These are phyloP conservation scores for Gynandropsis gynandra DNA, from an alignment of 345 rosid genomes.

Conservation along the genomic window DNA sequence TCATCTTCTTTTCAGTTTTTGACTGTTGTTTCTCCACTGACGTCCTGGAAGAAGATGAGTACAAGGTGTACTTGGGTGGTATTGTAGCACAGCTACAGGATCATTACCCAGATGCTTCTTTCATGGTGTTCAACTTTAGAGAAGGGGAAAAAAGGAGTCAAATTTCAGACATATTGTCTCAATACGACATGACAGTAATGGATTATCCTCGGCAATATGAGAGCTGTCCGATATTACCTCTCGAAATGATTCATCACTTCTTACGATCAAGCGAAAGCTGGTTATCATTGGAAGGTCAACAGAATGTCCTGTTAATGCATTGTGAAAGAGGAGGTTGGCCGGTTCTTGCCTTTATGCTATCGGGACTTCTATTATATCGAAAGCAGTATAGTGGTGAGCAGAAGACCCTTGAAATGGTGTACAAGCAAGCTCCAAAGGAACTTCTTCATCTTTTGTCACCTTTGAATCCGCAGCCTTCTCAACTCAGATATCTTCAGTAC, in stretches of 20 bases:
- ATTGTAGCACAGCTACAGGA: constrained; percentile 94
- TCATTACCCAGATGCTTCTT: constrained; percentile 87
- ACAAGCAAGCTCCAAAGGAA: constrained; percentile 95
- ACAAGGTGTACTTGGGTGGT: constrained; percentile 84
- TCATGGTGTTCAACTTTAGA: constrained; percentile 95
- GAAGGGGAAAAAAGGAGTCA: constrained; percentile 93
- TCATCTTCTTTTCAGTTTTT: constrained; percentile 55
- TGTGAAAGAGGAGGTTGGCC: constrained; percentile 99
- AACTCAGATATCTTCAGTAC: constrained; percentile 92
- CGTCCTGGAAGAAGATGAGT: constrained; percentile 88
- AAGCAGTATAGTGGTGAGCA: constrained; percentile 88
- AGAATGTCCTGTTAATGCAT: constrained; percentile 89
- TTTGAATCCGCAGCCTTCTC: constrained; percentile 89
- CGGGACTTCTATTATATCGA: constrained; percentile 76
- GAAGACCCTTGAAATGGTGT: constrained; percentile 97
- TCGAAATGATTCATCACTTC: constrained; percentile 94
- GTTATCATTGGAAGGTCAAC: constrained; percentile 88
- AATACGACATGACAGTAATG: constrained; percentile 96
- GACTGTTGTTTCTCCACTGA: constrained; percentile 99
- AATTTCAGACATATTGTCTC: constrained; percentile 74
- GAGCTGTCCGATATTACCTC: constrained; percentile 75
- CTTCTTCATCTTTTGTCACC: constrained; percentile 76
- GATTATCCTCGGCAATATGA: constrained; percentile 94
- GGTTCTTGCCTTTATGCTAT: constrained; percentile 92
- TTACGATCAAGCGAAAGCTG: constrained; percentile 92